These are phyloP conservation scores for Metschnikowia anglica DNA, from an alignment of 805 yeast species.

Conservation along the genomic window DNA sequence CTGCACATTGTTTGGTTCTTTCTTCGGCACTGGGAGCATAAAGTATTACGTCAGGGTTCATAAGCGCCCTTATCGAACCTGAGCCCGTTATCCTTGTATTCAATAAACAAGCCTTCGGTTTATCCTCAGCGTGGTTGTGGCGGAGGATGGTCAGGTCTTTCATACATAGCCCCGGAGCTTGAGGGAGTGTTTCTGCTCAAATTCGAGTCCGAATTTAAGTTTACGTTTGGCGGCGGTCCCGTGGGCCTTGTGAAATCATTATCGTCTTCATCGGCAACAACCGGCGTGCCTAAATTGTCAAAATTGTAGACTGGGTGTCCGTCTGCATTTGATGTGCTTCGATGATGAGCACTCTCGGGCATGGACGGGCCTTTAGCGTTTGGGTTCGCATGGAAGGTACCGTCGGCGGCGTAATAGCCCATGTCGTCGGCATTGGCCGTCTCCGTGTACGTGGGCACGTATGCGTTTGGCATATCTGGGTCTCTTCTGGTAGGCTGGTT, in stretches of 20 bases:
- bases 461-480: conserved; percentile 40
- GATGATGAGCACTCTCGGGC: conserved; percentile 18
- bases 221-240: conserved; percentile 8
- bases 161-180: not conserved
- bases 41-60: too few relatives aligned
- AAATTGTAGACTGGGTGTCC: conserved; percentile 13
- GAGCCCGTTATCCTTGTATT: too few relatives aligned
- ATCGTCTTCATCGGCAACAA: conserved; percentile 6
- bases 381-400: conserved; percentile 31
- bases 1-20: not conserved
- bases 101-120: too few relatives aligned
- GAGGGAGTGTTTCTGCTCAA: conserved; percentile 2
- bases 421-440: conserved; percentile 69
- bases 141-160: conserved; percentile 16
- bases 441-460: conserved; percentile 69
- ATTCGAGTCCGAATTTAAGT: too few relatives aligned
- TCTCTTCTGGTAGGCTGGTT: conserved; percentile 43
- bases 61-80: not conserved
- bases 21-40: too few relatives aligned
- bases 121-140: not conserved
- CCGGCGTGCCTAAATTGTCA: conserved; percentile 1
- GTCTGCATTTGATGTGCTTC: conserved; percentile 16
- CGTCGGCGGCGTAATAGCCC: conserved; percentile 71
- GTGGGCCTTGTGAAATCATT: conserved; percentile 6
- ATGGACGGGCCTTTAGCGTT: conserved; percentile 19